Conservation (phyloP, 768 basidiomycete species). For the Leccinum aurantiacum region DNA sequence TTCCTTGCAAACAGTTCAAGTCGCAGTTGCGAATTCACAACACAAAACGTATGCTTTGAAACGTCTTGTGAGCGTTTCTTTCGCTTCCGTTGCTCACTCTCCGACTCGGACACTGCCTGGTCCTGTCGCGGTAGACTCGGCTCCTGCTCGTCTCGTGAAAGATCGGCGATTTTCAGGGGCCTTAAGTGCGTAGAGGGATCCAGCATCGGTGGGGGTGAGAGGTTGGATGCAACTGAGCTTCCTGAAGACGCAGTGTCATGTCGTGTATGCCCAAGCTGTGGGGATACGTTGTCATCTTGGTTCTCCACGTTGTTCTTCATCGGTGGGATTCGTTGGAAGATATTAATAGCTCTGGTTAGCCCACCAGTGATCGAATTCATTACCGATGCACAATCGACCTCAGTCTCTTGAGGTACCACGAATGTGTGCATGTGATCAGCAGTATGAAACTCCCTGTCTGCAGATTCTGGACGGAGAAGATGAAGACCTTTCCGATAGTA, state of each 20-base stretch:
- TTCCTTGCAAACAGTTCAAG: slow-evolving; percentile 86
- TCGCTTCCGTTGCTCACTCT: slow-evolving; percentile 46
- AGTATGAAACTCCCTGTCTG: slow-evolving; percentile 28
- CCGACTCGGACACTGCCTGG: slow-evolving; percentile 3
- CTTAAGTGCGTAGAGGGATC: slow-evolving; percentile 80
- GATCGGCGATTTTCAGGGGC: slow-evolving; percentile 40
- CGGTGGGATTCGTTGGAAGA: slow-evolving; percentile 23
- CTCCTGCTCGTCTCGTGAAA: slow-evolving; percentile 19
- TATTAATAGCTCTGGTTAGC: slow-evolving; percentile 47
- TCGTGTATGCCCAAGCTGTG: slow-evolving; percentile 7
- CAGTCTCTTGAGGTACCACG: slow-evolving; percentile 22
- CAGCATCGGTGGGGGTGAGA: slow-evolving; percentile 57
- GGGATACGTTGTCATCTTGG: slow-evolving; percentile 2
- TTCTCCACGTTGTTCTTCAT: slow-evolving; percentile 9
- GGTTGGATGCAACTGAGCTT: slow-evolving; percentile 38
- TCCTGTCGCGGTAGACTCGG: slow-evolving; percentile 21
- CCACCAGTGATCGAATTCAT: slow-evolving; percentile 50
- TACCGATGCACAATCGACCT: slow-evolving; percentile 38
- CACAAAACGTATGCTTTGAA: slow-evolving; percentile 92
- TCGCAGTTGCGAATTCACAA: slow-evolving; percentile 87
- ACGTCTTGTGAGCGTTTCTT: slow-evolving; percentile 57
- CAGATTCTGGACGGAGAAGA: slow-evolving; percentile 48
- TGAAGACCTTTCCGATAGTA: slow-evolving; percentile 85
- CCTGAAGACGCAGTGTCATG: slow-evolving; percentile 30
- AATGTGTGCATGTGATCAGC: slow-evolving; percentile 20